phyloP scores from a whole-genome alignment of 2,329 filamentous ascomycete species.

The Beauveria asiatica region DNA sequence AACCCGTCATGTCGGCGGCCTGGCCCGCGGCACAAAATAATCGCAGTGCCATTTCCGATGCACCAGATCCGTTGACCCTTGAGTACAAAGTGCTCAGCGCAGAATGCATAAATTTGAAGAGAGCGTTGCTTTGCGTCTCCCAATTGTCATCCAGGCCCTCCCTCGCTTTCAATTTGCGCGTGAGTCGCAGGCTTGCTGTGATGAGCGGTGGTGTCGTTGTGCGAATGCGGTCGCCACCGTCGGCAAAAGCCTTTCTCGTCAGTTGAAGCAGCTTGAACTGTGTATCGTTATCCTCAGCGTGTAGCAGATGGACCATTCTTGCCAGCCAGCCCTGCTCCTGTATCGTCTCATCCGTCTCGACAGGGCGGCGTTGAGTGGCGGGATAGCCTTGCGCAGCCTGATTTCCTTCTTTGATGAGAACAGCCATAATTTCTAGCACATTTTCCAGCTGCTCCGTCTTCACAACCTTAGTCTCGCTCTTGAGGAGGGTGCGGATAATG shows the following conservation, averaged over 20 bases:
- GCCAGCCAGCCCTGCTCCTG: slow-evolving; percentile 98
- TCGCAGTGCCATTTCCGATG: slow-evolving; percentile 79
- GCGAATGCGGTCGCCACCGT: slow-evolving; percentile 90
- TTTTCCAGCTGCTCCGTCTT: slow-evolving; percentile 76
- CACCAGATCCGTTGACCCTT: slow-evolving; percentile 66
- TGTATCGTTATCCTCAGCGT: slow-evolving; percentile 78
- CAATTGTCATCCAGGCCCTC: slow-evolving; percentile 71
- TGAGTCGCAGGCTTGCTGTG: slow-evolving; percentile 82
- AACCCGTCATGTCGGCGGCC: slow-evolving; percentile 81
- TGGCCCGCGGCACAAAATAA: slow-evolving; percentile 89
- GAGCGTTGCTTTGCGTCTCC: slow-evolving; percentile 58
- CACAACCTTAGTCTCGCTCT: slow-evolving; percentile 70
- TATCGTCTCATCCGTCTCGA: slow-evolving; percentile 92
- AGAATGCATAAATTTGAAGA: slow-evolving; percentile 95
- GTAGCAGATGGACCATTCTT: slow-evolving; percentile 79
- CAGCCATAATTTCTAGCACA: slow-evolving; percentile 78
- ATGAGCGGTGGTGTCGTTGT: slow-evolving; percentile 92
- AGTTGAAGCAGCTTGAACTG: slow-evolving; percentile 91
- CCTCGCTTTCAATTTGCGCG: slow-evolving; percentile 76
- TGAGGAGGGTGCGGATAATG: slow-evolving; percentile 73
- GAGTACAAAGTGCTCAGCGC: slow-evolving; percentile 80
- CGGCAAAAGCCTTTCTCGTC: slow-evolving; percentile 74
- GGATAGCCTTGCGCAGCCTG: slow-evolving; percentile 79
- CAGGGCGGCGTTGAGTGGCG: slow-evolving; percentile 63
- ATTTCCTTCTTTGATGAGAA: slow-evolving; percentile 87